Evolutionary conservation across 345 rosid species (phyloP), one percentile per base, ranked within the genome.

Genomic region (Mangifera indica): DNA sequence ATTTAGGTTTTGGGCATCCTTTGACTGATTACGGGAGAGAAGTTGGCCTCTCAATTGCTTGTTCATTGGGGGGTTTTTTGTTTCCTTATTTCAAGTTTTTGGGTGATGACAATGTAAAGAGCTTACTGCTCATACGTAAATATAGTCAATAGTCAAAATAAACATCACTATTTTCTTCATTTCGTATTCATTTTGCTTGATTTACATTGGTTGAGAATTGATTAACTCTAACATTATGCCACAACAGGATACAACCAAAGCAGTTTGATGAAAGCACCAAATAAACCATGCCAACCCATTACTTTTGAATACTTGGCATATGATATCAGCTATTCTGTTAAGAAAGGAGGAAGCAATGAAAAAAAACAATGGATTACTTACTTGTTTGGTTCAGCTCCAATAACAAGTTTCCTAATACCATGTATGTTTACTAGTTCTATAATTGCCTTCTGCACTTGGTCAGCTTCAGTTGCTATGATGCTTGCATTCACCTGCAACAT

Each of bases 401-500:
- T 88, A 62, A 91, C 87, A 72, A 91, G 91, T 77, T 78, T 87
- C 82, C 78, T 83, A 52, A 88, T 78, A 52, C 75, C 69, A 60
- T 82, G 78, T 78, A 17, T 70, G 64, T 69, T 71, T 48, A 86
- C 79, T 71, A 87, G 78, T 61, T 91, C 85, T 60, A 88, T 66
- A 67, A 87, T 86, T 56, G 90, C 93, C 70, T 77, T 76, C 0
- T 78, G 83, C 73, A 88, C 87, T 66, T 82, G 86, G 52, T 82
- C 89, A 76, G 81, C 78, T 74, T 87, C 91, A 71, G 69, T 51
- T 44, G 77, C 72, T 52, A 84, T 37, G 40, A 78, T 63, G 53
- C 84, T 79, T 22, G 80, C 81, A 72, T 80, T 81, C 54, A 86
- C 89, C 93, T 91, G 83, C 63, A 82, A 54, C 68, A 62, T 15